phyloP scores from a whole-genome alignment of 371 early-diverging fungal genomes.

The Zancudomyces culisetae region DNA sequence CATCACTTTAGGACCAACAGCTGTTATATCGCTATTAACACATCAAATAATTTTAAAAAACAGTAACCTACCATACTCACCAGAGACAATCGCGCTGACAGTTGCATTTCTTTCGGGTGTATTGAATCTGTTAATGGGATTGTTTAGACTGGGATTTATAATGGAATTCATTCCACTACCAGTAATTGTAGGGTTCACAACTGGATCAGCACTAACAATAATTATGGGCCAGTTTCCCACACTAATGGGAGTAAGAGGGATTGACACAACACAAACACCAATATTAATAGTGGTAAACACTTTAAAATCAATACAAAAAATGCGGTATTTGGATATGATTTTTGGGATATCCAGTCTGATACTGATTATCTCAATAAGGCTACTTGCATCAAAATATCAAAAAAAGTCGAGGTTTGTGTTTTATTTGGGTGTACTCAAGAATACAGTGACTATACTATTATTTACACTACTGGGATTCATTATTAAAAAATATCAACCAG shows the following conservation, averaged over 20 bases:
- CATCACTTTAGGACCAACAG: constrained; percentile 70
- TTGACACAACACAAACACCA: constrained; percentile 37
- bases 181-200: constrained; percentile 52
- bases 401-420: constrained; percentile 3
- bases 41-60: constrained; percentile 42
- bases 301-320: constrained; percentile 20
- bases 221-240: constrained; percentile 55
- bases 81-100: constrained; percentile 25
- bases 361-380: not conserved
- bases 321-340: constrained; percentile 15
- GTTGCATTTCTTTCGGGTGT: constrained; percentile 42
- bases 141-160: constrained; percentile 55
- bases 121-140: constrained; percentile 39
- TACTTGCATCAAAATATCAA: not conserved
- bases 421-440: constrained; percentile 20
- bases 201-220: constrained; percentile 55
- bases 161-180: constrained; percentile 66
- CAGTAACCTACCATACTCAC: constrained; percentile 15
- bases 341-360: constrained; percentile 17
- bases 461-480: constrained; percentile 49
- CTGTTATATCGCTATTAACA: constrained; percentile 55
- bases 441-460: constrained; percentile 52
- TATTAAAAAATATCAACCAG: constrained; percentile 25
- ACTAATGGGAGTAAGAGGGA: constrained; percentile 45
- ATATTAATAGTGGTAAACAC: constrained; percentile 37